Evolutionary conservation across 78 protist genomes (phyloP), one percentile per base, ranked within the genome.

Genomic region (Dictyostelium brefeldianum): DNA sequence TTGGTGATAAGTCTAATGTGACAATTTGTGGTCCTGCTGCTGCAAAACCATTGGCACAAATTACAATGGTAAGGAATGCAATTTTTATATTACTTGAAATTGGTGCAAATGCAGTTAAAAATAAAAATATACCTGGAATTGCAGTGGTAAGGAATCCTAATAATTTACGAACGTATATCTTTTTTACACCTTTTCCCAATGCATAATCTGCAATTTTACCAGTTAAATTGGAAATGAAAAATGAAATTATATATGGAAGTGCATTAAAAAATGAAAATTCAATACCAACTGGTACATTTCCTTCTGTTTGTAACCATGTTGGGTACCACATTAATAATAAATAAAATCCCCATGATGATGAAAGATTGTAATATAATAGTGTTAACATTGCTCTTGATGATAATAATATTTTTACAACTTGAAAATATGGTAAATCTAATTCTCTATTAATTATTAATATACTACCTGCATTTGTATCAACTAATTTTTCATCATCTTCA

Each of bases 291-390:
- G 9, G 2, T 10, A 43, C 27, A 12, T 2, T 2, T 17, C 74
- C 74, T 14, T 46, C 27, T 7, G 12, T 53, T 17, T 6, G 0
- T 20, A 83, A 31, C 91, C 91, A 83, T 12, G 93, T 64, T 77
- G 93, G 93, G 18, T 64, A 77, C 93, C 93, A 87, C 84, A 87
- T 77, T 64, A 87, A 50, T 17, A 87, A 59, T 46, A 87, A 51
- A 77, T 75, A 87, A 47, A 54, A 78, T 54, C 84, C 93, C 75
- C 75, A 87, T 20, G 83, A 62, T 17, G 84, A 48, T 10, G 78
- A 31, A 50, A 87, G 46, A 65, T 74, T 78, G 15, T 27, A 75
- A n/a, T 51, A 77, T n/a, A 87, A 31, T 6, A 87, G 7, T 14
- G 70, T 81, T 11, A 59, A 48, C 62, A 87, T 77, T 27, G 71